phyloP scores from a whole-genome alignment of 192 early-diverging fungal genomes.

The Glomus cerebriforme region DNA sequence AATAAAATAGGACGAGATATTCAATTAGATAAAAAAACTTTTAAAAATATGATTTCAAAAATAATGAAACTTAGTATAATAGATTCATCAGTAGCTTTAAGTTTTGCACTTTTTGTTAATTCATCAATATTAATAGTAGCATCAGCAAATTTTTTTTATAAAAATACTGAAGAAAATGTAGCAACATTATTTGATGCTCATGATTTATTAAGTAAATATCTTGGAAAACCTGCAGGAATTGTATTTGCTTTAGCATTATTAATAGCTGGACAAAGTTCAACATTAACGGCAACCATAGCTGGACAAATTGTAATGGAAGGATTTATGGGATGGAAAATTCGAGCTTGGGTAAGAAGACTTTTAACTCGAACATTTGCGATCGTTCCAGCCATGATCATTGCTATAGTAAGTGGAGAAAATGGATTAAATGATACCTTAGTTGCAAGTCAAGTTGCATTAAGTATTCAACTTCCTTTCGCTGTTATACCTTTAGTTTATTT shows the following conservation, averaged over 20 bases:
- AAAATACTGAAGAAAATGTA: slow-evolving; percentile 17
- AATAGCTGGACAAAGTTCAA: slow-evolving; percentile 73
- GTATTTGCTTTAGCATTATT: slow-evolving; percentile 79
- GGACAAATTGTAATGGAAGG: slow-evolving; percentile 85
- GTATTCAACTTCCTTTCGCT: slow-evolving; percentile 80
- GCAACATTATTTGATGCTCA: slow-evolving; percentile 72
- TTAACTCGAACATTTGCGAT: slow-evolving; percentile 73
- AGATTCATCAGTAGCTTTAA: slow-evolving; percentile 69
- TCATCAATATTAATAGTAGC: slow-evolving; percentile 80
- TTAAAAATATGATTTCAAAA: slow-evolving; percentile 24
- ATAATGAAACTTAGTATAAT: slow-evolving; percentile 42
- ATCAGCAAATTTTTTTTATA: slow-evolving; percentile 68
- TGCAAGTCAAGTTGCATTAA: slow-evolving; percentile 74
- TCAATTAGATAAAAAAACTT: slow-evolving; percentile 16
- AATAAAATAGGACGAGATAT: slow-evolving; percentile 34
- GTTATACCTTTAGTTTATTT: slow-evolving; percentile 77
- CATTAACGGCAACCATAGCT: slow-evolving; percentile 83
- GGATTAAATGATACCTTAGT: slow-evolving; percentile 69
- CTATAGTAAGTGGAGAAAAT: slow-evolving; percentile 59
- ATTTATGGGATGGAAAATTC: slow-evolving; percentile 62
- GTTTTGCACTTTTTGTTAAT: slow-evolving; percentile 76
- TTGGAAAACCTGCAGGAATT: slow-evolving; percentile 64
- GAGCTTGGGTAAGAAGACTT: slow-evolving; percentile 71
- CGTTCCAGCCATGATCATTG: slow-evolving; percentile 69
- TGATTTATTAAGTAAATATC: slow-evolving; percentile 53